Evolutionary conservation across 495 filamentous ascomycete species (phyloP).

Genomic region (Hypoxylon trugodes): DNA sequence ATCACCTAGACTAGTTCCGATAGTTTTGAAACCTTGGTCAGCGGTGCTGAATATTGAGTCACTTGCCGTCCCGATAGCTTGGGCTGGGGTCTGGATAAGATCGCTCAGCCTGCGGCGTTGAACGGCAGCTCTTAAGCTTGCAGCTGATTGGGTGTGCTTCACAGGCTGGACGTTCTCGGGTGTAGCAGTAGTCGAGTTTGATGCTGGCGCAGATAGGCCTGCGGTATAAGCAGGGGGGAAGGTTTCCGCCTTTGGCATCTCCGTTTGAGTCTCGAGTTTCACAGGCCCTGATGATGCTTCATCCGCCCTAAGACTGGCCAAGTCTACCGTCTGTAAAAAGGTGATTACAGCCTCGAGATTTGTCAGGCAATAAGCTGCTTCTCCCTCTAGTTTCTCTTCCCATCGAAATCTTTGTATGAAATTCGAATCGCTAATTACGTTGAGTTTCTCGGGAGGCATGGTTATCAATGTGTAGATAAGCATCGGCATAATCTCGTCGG

Average conservation of each 20-base stretch:
- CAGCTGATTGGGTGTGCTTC: constrained; percentile 49
- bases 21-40: constrained; percentile 88
- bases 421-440: constrained; percentile 88
- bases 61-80: constrained; percentile 80
- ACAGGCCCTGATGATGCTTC: constrained; percentile 69
- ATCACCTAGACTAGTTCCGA: constrained; percentile 84
- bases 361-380: constrained; percentile 94
- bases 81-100: constrained; percentile 82
- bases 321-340: constrained; percentile 97
- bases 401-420: constrained; percentile 96
- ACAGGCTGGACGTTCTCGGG: constrained; percentile 50
- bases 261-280: constrained; percentile 61
- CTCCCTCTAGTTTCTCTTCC: constrained; percentile 84
- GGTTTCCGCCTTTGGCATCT: constrained; percentile 62
- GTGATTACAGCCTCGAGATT: constrained; percentile 94
- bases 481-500: constrained; percentile 95
- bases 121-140: constrained; percentile 52
- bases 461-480: constrained; percentile 95
- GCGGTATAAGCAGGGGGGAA: constrained; percentile 59
- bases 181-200: constrained; percentile 44
- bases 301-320: constrained; percentile 88
- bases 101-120: constrained; percentile 76
- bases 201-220: constrained; percentile 49
- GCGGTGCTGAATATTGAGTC: constrained; percentile 86
- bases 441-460: constrained; percentile 84